Evolutionary conservation across 2,329 filamentous ascomycete species (phyloP).

Genomic region (Colletotrichum sidae): DNA sequence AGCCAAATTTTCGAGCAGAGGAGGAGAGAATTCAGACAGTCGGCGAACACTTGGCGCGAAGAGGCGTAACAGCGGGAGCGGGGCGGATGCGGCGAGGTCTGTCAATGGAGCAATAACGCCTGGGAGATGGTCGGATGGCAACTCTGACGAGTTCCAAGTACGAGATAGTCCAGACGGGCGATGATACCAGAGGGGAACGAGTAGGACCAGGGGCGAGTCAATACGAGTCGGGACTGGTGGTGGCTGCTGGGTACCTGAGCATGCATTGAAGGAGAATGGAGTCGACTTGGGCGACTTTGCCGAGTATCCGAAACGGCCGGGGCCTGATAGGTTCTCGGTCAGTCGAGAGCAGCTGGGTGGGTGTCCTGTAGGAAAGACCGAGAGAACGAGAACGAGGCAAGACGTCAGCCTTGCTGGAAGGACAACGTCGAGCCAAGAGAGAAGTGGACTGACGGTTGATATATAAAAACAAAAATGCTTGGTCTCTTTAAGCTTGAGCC

Average conservation of each 20-base stretch:
- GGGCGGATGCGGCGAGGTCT: conserved; percentile 18
- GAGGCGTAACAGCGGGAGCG: conserved; percentile 10
- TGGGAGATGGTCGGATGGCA: conserved; percentile 4
- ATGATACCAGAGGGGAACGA: conserved; percentile 35
- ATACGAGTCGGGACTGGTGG: background rate
- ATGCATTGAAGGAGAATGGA: conserved; percentile 9
- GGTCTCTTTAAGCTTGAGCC: conserved; percentile 34
- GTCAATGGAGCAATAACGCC: conserved; percentile 4
- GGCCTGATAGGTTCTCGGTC: background rate
- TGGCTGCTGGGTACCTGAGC: background rate
- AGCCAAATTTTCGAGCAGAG: background rate
- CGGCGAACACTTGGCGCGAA: conserved; percentile 13
- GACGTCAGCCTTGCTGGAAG: conserved; percentile 28
- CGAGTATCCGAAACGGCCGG: conserved; percentile 27
- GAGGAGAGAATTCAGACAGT: conserved; percentile 3
- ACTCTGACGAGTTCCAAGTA: conserved; percentile 11
- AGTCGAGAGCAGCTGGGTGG: background rate
- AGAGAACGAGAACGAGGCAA: conserved; percentile 27
- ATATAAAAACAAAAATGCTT: conserved; percentile 28
- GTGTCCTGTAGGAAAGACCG: conserved; percentile 6
- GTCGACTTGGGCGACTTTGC: conserved; percentile 7
- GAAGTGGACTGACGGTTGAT: conserved; percentile 22
- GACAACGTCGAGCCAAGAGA: conserved; percentile 30
- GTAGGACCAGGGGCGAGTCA: conserved; percentile 17
- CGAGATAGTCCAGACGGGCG: conserved; percentile 16